Evolutionary conservation across 2,329 filamentous ascomycete genomes (phyloP).

Genomic region (Penicillium sp.): DNA sequence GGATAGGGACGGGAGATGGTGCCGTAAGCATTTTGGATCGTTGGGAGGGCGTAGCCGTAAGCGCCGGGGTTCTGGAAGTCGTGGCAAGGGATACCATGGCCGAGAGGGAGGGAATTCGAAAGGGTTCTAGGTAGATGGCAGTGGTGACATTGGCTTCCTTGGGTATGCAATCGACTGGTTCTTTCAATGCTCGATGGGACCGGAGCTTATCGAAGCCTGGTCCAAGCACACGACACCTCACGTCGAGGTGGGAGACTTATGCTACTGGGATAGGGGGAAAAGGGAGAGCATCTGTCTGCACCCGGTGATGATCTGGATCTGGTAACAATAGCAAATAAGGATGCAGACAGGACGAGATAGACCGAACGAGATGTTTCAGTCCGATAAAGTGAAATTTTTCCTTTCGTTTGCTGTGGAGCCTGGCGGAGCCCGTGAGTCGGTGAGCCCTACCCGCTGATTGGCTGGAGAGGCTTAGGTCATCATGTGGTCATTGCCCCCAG

Average conservation of each 20-base stretch:
- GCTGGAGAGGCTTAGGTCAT: constrained; percentile 20
- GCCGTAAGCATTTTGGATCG: constrained; percentile 35
- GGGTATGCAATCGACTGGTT: background rate
- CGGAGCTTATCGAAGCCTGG: constrained; percentile 14
- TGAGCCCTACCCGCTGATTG: constrained; percentile 7
- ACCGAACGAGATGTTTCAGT: constrained; percentile 12
- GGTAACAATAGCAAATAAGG: constrained; percentile 10
- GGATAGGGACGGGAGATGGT: constrained; percentile 38
- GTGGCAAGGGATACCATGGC: constrained; percentile 40
- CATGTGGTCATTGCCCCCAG: background rate
- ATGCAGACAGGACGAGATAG: constrained; percentile 21
- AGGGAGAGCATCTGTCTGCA: constrained; percentile 21
- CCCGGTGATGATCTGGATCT: constrained; percentile 14
- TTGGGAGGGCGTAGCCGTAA: constrained; percentile 25
- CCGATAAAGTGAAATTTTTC: constrained; percentile 22
- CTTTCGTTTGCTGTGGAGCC: constrained; percentile 22
- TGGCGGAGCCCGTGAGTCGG: constrained; percentile 29
- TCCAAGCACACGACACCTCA: constrained; percentile 27
- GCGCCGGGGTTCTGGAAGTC: constrained; percentile 28
- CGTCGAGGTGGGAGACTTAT: constrained; percentile 6
- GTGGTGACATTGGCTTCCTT: constrained; percentile 24
- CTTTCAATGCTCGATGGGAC: constrained; percentile 8
- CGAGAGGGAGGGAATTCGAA: constrained; percentile 10
- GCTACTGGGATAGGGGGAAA: constrained; percentile 9
- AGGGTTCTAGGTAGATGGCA: constrained; percentile 7